Evolutionary conservation across 2,329 filamentous ascomycete genomes (phyloP), one percentile per base, ranked within the genome.

Genomic region (Colletotrichum musicola): DNA sequence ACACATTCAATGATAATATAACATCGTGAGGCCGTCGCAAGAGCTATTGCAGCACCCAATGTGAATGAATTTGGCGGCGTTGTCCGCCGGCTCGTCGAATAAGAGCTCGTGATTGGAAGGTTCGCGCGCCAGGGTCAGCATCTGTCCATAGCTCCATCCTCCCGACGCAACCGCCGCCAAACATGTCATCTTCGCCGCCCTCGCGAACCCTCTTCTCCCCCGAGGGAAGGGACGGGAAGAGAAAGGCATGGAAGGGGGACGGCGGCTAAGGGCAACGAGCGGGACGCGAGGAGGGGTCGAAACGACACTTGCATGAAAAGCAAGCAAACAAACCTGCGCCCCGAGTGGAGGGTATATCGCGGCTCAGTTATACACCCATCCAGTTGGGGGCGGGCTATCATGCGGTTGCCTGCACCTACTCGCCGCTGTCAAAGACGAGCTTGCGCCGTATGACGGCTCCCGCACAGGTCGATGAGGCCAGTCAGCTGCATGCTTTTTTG

Each of bases 301-400:
- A 38, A 44, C 55, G 51, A 27, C 42, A n/a, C 42, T 42, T 18
- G 62, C 49, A 58, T 60, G 61, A 38, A 56, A 20, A 53, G 51
- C 57, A 35, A n/a, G 20, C 38, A 57, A 67, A 44, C 51, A 46
- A 57, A 62, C 50, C 18, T 30, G 27, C 38, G 55, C 27, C 38
- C 18, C 44, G 14, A 30, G 27, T 27, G 53, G 63, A 57, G 66
- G 66, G 66, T 69, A 69, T 69, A 69, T 62, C 27, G 66, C 50
- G 49, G 62, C 63, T 56, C 38, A 53, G 66, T 16, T 69, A 69
- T 69, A 67, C 56, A 56, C 62, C 62, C 54, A 47, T 40, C n/a
- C 20, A 35, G 30, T 35, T 10, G 30, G 30, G 30, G 13, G 14
- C 27, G 22, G 49, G 20, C 20, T 49, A n/a, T 25, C 22, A 25